Base-by-base conservation (phyloP, 768 basidiomycete genomes). In the Hericium rajendrae region DNA sequence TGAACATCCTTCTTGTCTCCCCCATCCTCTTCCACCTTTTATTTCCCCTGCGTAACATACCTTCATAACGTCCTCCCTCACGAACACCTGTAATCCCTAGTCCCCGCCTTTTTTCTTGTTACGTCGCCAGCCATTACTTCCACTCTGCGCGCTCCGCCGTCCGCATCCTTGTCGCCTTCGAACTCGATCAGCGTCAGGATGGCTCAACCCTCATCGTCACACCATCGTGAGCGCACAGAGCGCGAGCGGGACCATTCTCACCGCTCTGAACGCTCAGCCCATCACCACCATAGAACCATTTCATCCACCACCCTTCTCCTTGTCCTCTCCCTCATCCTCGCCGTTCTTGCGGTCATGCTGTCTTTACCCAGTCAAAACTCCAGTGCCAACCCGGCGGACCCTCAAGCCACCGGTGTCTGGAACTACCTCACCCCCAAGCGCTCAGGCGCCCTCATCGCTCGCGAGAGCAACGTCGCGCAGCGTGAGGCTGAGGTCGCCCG, bases 401-500 rank as follows among this genome's bases (percentile, higher is more conserved):
- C 66, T 22, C 67, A 55, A 11, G 56, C 76, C 4, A 73, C 76
- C 10, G 85, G 86, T 18, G 77, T 91, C 38, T 80, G 83, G 74
- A 82, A 84, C 2, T 84, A 84, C 59, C 76, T 93, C 26, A 87
- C 85, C 22, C 91, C 91, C 3, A 91, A 91, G 68, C 85, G 91
- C 40, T 82, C 86, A 0, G 86, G 91, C 62, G 85, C 83, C 11
- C 81, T 93, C 56, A 81, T 91, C 41, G 77, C 87, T 49, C 84
- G 91, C 16, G 91, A 93, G 71, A 78, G 82, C 59, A 80, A 83
- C 40, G 85, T 93, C 57, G 90, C 91, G 51, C 71, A 80, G 62
- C 89, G 91, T 56, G 91, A 93, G 68, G 86, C 89, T 0, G 91
- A 93, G 64, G 91, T 93, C 46, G 91, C 91, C 20, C 86, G 88